Conservation (phyloP, 2,329 filamentous ascomycete genomes). For the Fusarium floridanum region DNA sequence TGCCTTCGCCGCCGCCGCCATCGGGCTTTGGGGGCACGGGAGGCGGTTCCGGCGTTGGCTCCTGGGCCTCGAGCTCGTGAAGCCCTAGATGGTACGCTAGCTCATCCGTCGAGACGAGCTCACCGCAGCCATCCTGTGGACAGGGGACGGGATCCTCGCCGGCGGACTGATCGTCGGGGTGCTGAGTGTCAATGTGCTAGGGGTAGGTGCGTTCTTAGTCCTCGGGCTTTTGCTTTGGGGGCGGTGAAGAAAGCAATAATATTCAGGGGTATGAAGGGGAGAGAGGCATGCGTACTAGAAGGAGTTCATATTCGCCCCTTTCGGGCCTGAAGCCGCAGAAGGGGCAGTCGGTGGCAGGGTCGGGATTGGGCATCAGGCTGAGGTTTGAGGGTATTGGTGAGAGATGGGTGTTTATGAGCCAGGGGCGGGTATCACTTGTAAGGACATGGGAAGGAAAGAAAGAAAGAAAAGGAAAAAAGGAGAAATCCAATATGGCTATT, state of each 20-base stretch:
- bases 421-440: not conserved
- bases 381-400: not conserved
- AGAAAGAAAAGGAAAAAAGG: not conserved
- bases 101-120: slow-evolving; percentile 55
- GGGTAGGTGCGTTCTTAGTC: slow-evolving; percentile 27
- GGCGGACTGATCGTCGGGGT: slow-evolving; percentile 38
- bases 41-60: slow-evolving; percentile 27
- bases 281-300: slow-evolving; percentile 48
- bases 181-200: slow-evolving; percentile 48
- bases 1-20: not conserved
- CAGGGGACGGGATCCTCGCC: slow-evolving; percentile 31
- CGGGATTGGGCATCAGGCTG: slow-evolving; percentile 17
- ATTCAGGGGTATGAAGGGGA: not conserved
- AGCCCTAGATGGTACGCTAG: slow-evolving; percentile 44
- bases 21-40: slow-evolving; percentile 18
- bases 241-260: slow-evolving; percentile 6
- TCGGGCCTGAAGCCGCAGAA: slow-evolving; percentile 53
- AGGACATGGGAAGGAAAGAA: not conserved
- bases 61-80: slow-evolving; percentile 43
- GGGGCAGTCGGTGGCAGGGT: slow-evolving; percentile 44
- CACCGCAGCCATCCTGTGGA: slow-evolving; percentile 66
- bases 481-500: not conserved
- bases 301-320: slow-evolving; percentile 51
- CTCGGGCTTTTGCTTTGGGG: not conserved
- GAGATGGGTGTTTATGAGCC: slow-evolving; percentile 2